phyloP scores from a whole-genome alignment of 371 early-diverging fungal genomes.

The Actinomortierella wolfii region DNA sequence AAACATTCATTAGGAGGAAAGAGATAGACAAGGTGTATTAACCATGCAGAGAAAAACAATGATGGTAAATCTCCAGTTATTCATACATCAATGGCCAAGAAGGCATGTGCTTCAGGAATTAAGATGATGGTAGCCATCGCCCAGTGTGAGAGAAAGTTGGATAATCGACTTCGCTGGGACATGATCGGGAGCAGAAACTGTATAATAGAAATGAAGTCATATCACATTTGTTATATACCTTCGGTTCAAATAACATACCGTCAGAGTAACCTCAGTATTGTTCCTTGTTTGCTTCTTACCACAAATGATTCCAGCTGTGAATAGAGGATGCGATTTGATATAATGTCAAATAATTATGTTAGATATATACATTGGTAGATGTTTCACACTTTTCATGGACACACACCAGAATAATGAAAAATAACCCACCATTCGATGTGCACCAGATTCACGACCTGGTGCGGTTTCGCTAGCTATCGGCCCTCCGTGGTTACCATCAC shows the following conservation, averaged over 20 bases:
- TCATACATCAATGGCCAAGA: slow-evolving; percentile 24
- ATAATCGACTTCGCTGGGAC: neutral
- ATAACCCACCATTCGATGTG: neutral
- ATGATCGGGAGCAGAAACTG: slow-evolving; percentile 24
- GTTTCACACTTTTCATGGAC: neutral
- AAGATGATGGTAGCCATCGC: slow-evolving; percentile 29
- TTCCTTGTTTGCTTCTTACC: slow-evolving; percentile 1
- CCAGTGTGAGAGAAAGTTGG: slow-evolving; percentile 21
- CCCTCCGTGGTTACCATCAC: no score
- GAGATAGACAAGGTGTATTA: neutral
- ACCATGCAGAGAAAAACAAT: no score
- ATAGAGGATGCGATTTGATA: no score
- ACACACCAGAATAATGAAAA: no score
- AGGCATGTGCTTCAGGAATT: slow-evolving; percentile 25
- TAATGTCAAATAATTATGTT: neutral
- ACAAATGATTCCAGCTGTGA: slow-evolving; percentile 17
- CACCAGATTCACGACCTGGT: no score
- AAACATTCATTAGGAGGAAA: slow-evolving; percentile 3
- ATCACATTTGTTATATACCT: neutral
- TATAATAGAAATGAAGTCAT: neutral
- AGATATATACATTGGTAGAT: neutral
- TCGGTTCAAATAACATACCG: neutral
- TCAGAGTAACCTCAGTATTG: neutral
- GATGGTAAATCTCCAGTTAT: no score
- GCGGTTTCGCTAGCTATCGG: no score